Conservation (phyloP, 805 yeast species). For the Ogataea neopini region DNA sequence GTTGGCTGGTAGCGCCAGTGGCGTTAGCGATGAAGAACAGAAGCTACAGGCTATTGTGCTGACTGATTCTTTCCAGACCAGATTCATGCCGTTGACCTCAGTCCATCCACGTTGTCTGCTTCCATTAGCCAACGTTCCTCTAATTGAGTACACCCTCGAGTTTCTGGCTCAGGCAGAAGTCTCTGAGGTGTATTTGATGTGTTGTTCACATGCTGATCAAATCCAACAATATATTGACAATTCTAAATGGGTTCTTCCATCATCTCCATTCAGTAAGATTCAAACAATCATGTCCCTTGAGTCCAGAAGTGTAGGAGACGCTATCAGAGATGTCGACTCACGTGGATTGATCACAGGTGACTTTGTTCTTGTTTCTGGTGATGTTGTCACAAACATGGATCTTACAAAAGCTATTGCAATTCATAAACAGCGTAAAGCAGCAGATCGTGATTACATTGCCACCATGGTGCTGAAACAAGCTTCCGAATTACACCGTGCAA, state of each 20-base stretch:
- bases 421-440: conserved; percentile 68
- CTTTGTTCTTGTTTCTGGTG: conserved; percentile 88
- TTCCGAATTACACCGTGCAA: conserved; percentile 77
- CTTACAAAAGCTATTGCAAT: conserved; percentile 68
- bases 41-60: conserved; percentile 91
- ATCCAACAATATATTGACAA: conserved; percentile 76
- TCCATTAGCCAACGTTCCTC: conserved; percentile 90
- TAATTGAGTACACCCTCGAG: conserved; percentile 92
- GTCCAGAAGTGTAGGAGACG: conserved; percentile 92
- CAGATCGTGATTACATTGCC: conserved; percentile 87
- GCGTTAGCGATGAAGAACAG: conserved; percentile 51
- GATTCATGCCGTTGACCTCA: conserved; percentile 90
- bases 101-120: conserved; percentile 86
- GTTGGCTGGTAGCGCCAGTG: conserved; percentile 7
- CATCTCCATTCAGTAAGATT: conserved; percentile 78
- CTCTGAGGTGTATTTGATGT: conserved; percentile 84
- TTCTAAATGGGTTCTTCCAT: conserved; percentile 66
- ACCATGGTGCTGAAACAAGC: conserved; percentile 93
- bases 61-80: conserved; percentile 88
- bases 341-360: conserved; percentile 89
- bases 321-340: conserved; percentile 92
- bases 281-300: conserved; percentile 81
- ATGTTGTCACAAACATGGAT: conserved; percentile 90
- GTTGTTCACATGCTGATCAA: conserved; percentile 88
- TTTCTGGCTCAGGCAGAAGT: conserved; percentile 90